Conservation (phyloP, 805 yeast genomes). For the Peterozyma xylosa region DNA sequence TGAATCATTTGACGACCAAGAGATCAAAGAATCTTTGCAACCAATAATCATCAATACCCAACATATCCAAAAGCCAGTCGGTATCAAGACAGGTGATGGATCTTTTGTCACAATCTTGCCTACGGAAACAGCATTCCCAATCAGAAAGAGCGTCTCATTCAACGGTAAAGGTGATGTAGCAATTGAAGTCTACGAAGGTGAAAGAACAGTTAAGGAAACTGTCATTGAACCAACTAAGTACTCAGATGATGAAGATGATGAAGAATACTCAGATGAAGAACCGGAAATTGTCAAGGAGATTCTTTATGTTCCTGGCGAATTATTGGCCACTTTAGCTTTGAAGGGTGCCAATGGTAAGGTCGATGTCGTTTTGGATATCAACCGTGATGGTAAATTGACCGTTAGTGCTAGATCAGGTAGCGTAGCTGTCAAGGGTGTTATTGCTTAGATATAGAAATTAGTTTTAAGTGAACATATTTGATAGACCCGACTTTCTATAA, state of each 20-base stretch:
- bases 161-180: constrained; percentile 55
- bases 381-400: constrained; percentile 57
- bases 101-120: constrained; percentile 64
- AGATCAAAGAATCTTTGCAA: constrained; percentile 70
- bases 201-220: constrained; percentile 75
- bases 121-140: constrained; percentile 85
- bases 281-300: constrained; percentile 81
- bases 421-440: constrained; percentile 35
- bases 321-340: constrained; percentile 72
- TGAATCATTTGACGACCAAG: constrained; percentile 78
- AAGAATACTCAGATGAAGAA: constrained; percentile 61
- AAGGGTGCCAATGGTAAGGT: constrained; percentile 64
- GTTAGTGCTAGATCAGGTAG: constrained; percentile 54
- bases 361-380: constrained; percentile 61
- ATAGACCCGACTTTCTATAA: no score
- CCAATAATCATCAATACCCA: constrained; percentile 84
- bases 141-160: constrained; percentile 65
- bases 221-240: constrained; percentile 61
- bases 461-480: no score
- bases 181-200: constrained; percentile 78
- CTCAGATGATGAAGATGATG: constrained; percentile 43
- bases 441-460: no score
- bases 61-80: constrained; percentile 78
- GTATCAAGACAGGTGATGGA: constrained; percentile 70
- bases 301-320: constrained; percentile 62